Conservation (phyloP, 345 rosid species). For the Lepidium sativum region DNA sequence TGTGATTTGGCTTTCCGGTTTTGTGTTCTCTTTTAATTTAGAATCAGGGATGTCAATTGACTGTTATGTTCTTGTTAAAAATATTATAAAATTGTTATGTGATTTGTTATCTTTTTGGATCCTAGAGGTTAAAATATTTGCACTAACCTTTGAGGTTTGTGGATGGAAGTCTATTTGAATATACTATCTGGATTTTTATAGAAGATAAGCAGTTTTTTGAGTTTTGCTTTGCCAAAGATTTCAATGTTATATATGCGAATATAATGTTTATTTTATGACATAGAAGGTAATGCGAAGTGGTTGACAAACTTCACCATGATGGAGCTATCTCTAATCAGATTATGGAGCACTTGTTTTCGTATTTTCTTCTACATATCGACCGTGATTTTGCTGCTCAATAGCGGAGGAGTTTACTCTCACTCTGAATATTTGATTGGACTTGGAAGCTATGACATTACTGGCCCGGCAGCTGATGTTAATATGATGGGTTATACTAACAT, state of each 20-base stretch:
- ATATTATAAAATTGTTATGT: background rate
- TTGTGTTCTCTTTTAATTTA: background rate
- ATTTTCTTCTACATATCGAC: slow-evolving; percentile 38
- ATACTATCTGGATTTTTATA: background rate
- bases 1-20: background rate
- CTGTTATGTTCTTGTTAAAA: background rate
- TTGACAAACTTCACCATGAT: slow-evolving; percentile 27
- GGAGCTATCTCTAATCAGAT: slow-evolving; percentile 25
- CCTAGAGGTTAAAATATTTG: background rate
- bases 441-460: slow-evolving; percentile 97
- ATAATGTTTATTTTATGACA: background rate
- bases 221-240: background rate
- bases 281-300: slow-evolving; percentile 32
- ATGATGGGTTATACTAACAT: slow-evolving; percentile 96
- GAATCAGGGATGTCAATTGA: background rate
- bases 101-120: background rate
- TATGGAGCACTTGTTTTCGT: slow-evolving; percentile 10
- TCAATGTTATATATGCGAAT: background rate
- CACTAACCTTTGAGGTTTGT: background rate
- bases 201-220: background rate
- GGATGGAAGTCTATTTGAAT: background rate
- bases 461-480: slow-evolving; percentile 97
- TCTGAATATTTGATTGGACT: slow-evolving; percentile 74
- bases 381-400: slow-evolving; percentile 27
- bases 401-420: slow-evolving; percentile 29